Evolutionary conservation across 148 eudicot species (phyloP), one percentile per base, ranked within the genome.

Genomic region (Salicornia ramosissima): DNA sequence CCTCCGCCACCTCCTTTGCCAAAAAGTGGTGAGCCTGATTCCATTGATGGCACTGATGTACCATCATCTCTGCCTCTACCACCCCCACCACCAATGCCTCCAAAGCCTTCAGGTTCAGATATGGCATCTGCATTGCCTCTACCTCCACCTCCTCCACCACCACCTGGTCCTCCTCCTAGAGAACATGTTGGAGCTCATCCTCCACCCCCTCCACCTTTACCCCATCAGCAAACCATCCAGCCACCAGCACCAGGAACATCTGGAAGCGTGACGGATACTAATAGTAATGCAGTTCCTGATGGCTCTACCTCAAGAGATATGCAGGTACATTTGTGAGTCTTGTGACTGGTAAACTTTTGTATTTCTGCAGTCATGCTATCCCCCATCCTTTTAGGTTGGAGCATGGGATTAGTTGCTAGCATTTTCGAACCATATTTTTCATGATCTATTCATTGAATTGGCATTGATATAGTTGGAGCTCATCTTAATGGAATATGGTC

Each of bases 1-100:
- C 97, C 97, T n/a, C 95, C 92, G 6, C 96, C 90, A 40, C 94
- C 94, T 50, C 96, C 97, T 59, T 56, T 83, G 76, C 96, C 96
- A 22, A 74, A 66, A 68, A 65, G 75, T 21, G 88, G 83, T 58
- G 89, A 85, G 73, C 69, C 74, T 30, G 89, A 80, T 62, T 47
- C 81, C 56, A 79, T 66, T 26, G 87, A 83, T 75, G 86, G 74
- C 56, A 77, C 84, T 57, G 72, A 73, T 49, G 61, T 72, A 52
- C 91, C 94, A 68, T 80, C 82, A 65, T 85, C 92, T 68, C 76
- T 89, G 74, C 91, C 93, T 79, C 71, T 87, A 76, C 97, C 93
- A n/a, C 96, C 96, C 29, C 93, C 90, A 47, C 96, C 97, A 46
- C 89, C 93, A 34, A 80, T 87, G 86, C 96, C 97, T 28, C 87